Evolutionary conservation across 2,329 filamentous ascomycete genomes (phyloP).

Genomic region (Sclerotinia subarctica): DNA sequence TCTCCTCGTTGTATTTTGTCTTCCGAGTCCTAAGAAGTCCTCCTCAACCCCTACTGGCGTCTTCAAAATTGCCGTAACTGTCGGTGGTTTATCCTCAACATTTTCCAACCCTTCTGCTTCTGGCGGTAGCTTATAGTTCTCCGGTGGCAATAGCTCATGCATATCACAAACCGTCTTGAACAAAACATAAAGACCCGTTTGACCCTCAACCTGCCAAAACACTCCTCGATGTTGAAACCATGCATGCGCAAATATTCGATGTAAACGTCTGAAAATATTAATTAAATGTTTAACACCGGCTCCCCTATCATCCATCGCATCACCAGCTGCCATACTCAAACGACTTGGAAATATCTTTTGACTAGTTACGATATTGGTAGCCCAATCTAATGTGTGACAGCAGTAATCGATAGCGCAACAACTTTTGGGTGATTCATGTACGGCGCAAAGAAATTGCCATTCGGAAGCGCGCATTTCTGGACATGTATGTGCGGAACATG

Average conservation of each 20-base stretch:
- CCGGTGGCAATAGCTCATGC: conserved; percentile 83
- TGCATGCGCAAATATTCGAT: conserved; percentile 95
- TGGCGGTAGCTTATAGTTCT: conserved; percentile 92
- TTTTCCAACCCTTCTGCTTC: conserved; percentile 84
- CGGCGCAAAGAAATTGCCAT: conserved; percentile 98
- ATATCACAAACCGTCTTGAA: conserved; percentile 97
- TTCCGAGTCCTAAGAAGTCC: conserved; percentile 52
- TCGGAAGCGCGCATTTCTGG: conserved; percentile 98
- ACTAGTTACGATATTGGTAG: conserved; percentile 88
- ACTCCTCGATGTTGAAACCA: conserved; percentile 97
- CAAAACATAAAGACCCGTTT: conserved; percentile 90
- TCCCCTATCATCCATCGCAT: conserved; percentile 55
- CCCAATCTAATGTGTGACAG: conserved; percentile 98
- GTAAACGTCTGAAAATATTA: conserved; percentile 91
- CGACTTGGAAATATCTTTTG: conserved; percentile 94
- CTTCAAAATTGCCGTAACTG: conserved; percentile 40
- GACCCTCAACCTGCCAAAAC: conserved; percentile 89
- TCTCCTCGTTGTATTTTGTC: conserved; percentile 70
- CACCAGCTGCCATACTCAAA: conserved; percentile 39
- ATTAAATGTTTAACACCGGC: conserved; percentile 77
- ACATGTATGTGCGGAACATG: conserved; percentile 85
- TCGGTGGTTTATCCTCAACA: conserved; percentile 42
- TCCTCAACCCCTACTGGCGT: conserved; percentile 44
- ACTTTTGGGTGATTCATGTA: conserved; percentile 92
- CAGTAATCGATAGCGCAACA: conserved; percentile 99